A percentile compares a stretch with the other conserved stretches of the same genome.
Evolutionary conservation across 2,329 filamentous ascomycete genomes (phyloP).

Genomic region (Xylaria sp.): DNA sequence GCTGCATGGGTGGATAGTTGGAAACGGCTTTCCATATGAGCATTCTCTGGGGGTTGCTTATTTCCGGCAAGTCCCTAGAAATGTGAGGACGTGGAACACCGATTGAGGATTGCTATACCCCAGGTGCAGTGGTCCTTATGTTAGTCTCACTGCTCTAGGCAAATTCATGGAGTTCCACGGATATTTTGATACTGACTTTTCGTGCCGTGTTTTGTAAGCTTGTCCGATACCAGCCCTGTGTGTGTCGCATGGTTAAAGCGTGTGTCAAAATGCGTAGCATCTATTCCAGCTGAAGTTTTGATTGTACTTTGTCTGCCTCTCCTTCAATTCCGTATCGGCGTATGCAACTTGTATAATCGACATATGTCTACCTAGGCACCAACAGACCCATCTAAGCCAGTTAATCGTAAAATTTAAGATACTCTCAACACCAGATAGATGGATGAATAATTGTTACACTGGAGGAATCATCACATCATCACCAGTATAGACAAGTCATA

Average conservation of each 20-base stretch:
- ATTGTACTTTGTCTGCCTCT: neutral
- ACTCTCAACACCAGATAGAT: neutral
- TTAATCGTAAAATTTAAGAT: neutral
- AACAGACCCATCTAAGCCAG: neutral
- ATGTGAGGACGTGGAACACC: conserved; percentile 71
- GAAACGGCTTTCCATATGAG: conserved; percentile 68
- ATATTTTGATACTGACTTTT: conserved; percentile 22
- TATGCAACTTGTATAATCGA: neutral
- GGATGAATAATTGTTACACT: neutral
- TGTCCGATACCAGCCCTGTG: neutral
- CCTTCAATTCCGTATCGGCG: neutral
- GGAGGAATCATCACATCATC: neutral
- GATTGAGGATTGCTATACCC: conserved; percentile 72
- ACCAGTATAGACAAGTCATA: neutral
- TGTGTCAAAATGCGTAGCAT: neutral
- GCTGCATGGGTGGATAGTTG: conserved; percentile 68
- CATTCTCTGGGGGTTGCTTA: conserved; percentile 52
- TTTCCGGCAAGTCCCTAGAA: conserved; percentile 46
- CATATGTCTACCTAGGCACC: neutral
- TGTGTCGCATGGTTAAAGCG: neutral
- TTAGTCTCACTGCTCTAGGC: conserved; percentile 66
- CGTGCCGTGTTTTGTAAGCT: conserved; percentile 4
- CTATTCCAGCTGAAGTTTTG: neutral
- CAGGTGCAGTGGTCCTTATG: conserved; percentile 58
- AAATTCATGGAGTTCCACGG: conserved; percentile 69